Conservation (phyloP, 1,139 yeast species). For the Protomyces arabidopsidicola region DNA sequence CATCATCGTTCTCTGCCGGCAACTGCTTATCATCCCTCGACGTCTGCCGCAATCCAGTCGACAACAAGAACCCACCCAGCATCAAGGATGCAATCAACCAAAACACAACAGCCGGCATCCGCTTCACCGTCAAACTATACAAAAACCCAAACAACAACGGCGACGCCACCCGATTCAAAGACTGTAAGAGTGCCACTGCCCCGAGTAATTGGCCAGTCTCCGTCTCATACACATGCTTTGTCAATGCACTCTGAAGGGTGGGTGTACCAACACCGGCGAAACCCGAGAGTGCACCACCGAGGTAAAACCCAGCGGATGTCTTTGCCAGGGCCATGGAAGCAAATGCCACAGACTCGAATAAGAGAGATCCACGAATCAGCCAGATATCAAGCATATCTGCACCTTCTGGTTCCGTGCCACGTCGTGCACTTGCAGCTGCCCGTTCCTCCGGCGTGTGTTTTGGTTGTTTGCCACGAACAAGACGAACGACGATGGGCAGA, state of each 20-base stretch:
- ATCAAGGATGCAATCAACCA: constrained; percentile 32
- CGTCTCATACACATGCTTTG: constrained; percentile 47
- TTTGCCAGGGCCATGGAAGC: constrained; percentile 42
- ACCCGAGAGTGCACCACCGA: constrained; percentile 45
- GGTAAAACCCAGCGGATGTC: constrained; percentile 35
- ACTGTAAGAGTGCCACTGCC: constrained; percentile 38
- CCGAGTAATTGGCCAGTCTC: constrained; percentile 41
- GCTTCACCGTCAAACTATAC: constrained; percentile 37
- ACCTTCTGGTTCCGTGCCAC: constrained; percentile 17
- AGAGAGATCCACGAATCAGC: constrained; percentile 44
- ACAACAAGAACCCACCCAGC: constrained; percentile 6
- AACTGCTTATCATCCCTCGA: background rate
- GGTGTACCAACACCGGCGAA: constrained; percentile 51
- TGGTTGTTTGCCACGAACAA: constrained; percentile 40
- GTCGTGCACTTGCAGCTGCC: constrained; percentile 8
- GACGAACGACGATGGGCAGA: constrained; percentile 46
- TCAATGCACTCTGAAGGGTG: constrained; percentile 48
- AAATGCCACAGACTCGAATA: constrained; percentile 47
- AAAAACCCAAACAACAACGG: constrained; percentile 38
- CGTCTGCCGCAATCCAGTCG: constrained; percentile 9
- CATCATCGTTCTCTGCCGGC: background rate
- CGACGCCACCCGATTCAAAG: constrained; percentile 36
- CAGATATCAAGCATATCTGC: constrained; percentile 28
- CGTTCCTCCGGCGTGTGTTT: background rate
- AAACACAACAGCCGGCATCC: constrained; percentile 38